These are phyloP conservation scores for Chloranthus sessilifolius DNA, from an alignment of 164 flowering plant species.

Conservation along the genomic window DNA sequence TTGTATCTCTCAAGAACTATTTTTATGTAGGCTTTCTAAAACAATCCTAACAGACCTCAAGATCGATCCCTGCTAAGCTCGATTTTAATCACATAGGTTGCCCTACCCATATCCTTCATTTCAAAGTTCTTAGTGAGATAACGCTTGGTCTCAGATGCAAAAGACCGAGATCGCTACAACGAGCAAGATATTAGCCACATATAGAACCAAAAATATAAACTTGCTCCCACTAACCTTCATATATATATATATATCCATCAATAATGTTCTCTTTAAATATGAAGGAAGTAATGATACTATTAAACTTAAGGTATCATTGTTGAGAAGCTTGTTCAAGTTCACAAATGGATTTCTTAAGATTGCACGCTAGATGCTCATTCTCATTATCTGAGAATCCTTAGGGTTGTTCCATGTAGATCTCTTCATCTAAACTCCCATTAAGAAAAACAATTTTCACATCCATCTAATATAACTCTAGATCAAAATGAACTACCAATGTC, in stretches of 20 bases:
- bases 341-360: too few relatives aligned
- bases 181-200: too few relatives aligned
- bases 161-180: too few relatives aligned
- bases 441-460: too few relatives aligned
- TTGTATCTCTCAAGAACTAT: background rate
- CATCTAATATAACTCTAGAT: background rate
- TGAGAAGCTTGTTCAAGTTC: background rate
- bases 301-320: background rate
- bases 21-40: background rate
- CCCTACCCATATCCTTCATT: conserved; percentile 9
- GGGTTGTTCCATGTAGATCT: too few relatives aligned
- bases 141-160: background rate
- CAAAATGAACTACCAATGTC: conserved; percentile 2
- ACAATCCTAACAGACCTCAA: too few relatives aligned
- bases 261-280: background rate
- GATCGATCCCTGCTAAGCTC: too few relatives aligned
- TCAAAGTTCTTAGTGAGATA: background rate
- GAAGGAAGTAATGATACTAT: background rate
- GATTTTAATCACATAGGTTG: too few relatives aligned
- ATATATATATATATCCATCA: background rate
- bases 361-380: background rate
- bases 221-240: background rate
- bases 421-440: too few relatives aligned
- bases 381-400: too few relatives aligned
- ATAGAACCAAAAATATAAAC: background rate